These are phyloP conservation scores for Candida nemodendra DNA, from an alignment of 805 yeast species.

Conservation along the genomic window DNA sequence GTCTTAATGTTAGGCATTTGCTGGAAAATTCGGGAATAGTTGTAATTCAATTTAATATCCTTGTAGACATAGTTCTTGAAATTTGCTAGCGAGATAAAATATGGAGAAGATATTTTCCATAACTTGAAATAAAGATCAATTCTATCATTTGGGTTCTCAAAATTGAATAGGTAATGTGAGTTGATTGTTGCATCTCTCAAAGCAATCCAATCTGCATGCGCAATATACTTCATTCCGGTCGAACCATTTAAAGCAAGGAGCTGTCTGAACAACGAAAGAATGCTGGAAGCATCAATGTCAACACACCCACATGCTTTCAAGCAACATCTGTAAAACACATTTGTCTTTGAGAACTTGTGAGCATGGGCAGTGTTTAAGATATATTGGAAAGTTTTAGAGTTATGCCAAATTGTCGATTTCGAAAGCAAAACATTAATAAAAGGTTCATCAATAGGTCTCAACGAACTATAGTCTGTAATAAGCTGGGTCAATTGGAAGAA, in stretches of 20 bases:
- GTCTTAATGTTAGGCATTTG: slow-evolving; percentile 37
- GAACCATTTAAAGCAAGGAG: slow-evolving; percentile 44
- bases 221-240: slow-evolving; percentile 59
- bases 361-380: slow-evolving; percentile 58
- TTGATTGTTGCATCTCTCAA: slow-evolving; percentile 71
- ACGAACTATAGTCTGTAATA: slow-evolving; percentile 52
- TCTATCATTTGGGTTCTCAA: slow-evolving; percentile 40
- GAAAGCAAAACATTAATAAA: slow-evolving; percentile 75
- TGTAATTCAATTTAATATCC: slow-evolving; percentile 43
- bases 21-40: slow-evolving; percentile 37
- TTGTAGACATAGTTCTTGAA: slow-evolving; percentile 45
- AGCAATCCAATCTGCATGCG: slow-evolving; percentile 85
- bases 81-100: slow-evolving; percentile 47
- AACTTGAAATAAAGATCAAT: slow-evolving; percentile 53
- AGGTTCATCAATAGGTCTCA: slow-evolving; percentile 71
- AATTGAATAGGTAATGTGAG: slow-evolving; percentile 35
- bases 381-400: slow-evolving; percentile 61
- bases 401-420: slow-evolving; percentile 66
- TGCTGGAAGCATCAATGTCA: slow-evolving; percentile 50
- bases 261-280: slow-evolving; percentile 39
- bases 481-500: slow-evolving; percentile 55
- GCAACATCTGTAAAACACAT: slow-evolving; percentile 68
- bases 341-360: slow-evolving; percentile 58
- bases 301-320: slow-evolving; percentile 72
- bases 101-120: slow-evolving; percentile 49